Evolutionary conservation across 140 eudicot genomes (phyloP), one percentile per base, ranked within the genome.

Genomic region (Cichorium intybus): DNA sequence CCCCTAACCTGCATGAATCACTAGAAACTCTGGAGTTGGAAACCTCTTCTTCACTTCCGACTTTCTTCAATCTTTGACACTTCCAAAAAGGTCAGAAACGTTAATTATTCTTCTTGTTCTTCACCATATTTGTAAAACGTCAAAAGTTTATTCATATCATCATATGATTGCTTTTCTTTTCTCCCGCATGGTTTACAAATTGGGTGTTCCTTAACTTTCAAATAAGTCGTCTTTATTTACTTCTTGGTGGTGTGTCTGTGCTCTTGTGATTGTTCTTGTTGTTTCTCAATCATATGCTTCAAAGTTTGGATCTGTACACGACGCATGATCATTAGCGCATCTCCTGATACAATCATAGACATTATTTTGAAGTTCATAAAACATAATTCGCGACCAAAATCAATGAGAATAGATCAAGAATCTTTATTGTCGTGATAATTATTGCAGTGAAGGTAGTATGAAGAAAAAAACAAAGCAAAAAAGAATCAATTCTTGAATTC

Each of bases 401-500:
- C 27, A 35, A 60, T 16, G 53, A 31, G 37, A 21, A 23, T 16
- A 23, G 21, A 69, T 54, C 70, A 79, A 64, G 73, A 66, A 65
- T 81, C 70, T 85, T 74, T 77, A 70, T 77, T 4, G 50, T 20
- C 8, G 60, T 70, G 52, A 58, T 6, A 23, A 64, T 66, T 48
- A 37, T 66, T 14, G 41, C 54, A 58, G 16, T 35, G 37, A 64
- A 64, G 68, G 73, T 74, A 63, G 68, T 55, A 49, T 49, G 47
- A n/a, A 46, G 50, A 65, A 68, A 29, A 35, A 45, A 59, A 74
- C 49, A 58, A 58, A 66, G 35, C 56, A 41, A 66, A 71, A 60
- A 67, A 73, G 77, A 71, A 82, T 83, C 78, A 64, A 49, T 54
- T 47, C 70, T 75, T 80, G 81, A 65, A 16, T 69, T 74, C 52